Evolutionary conservation across 768 basidiomycete genomes (phyloP), one percentile per base, ranked within the genome.

Genomic region (Gloeophyllum trabeum): DNA sequence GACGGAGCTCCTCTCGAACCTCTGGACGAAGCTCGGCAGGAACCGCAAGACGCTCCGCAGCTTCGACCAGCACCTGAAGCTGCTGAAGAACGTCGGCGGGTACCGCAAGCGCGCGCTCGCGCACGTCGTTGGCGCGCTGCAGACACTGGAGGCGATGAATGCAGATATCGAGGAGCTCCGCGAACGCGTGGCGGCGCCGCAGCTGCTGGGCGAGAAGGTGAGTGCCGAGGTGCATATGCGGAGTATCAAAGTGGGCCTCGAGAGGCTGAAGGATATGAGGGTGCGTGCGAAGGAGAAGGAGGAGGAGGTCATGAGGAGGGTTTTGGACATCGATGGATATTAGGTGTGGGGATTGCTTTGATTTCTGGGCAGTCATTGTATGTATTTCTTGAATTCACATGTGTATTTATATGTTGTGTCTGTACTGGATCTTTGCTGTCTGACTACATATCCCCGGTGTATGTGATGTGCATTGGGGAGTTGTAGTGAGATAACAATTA

Each of bases 131-230:
- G 73, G 73, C 0, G 73, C 81, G 12, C 52, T 83, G 50, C 76
- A 78, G 40, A 67, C 75, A 6, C 59, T 89, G 46, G 60, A 73
- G 22, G 62, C 64, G 28, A 73, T 87, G 76, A 73, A 73, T 48
- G 76, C 73, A 25, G 83, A 87, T 47, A 76, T 88, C 67, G 82
- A 84, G 53, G 82, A 84, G 35, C 59, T 89, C 46, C 66, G 85
- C 46, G 80, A 84, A 53, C 65, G 80, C 14, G 81, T 84, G 1
- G 71, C 81, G 3, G 71, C 75, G 24, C 84, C 86, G 1, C 75
- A 76, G 39, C 58, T 88, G 4, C 55, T 73, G 7, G 76, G 73
- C 4, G 58, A 71, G n/a, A 62, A 61, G 32, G 65, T 86, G 13
- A 81, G 84, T 3, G 62, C 81, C 3, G 77, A 81, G 44, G 83